Percentiles rank a stretch among this genome's conserved stretches.
Evolutionary conservation across 495 filamentous ascomycete species (phyloP).

Genomic region (Amniculicola lignicola): DNA sequence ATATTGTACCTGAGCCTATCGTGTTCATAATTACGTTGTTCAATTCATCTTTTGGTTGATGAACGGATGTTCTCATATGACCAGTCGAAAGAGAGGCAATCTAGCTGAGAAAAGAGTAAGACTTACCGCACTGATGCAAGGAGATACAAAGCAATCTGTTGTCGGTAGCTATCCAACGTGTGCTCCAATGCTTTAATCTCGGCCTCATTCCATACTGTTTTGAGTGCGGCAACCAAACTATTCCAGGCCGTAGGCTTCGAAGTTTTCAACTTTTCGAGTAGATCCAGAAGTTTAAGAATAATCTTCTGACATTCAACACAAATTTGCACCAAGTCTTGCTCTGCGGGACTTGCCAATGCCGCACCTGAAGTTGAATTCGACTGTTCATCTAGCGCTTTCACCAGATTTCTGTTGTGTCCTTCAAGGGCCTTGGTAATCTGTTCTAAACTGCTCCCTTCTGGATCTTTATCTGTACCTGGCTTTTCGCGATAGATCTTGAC

Average conservation of each 20-base stretch:
- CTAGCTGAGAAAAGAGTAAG: too few relatives aligned
- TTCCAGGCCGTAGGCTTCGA: constrained; percentile 1
- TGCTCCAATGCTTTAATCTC: constrained; percentile 2
- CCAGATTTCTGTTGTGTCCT: background rate
- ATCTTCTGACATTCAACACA: background rate
- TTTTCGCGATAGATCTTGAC: background rate
- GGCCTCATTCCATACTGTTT: constrained; percentile 7
- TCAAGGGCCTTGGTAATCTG: background rate
- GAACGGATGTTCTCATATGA: too few relatives aligned
- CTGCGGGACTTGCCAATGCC: background rate
- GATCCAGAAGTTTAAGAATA: background rate
- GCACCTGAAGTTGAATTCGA: background rate
- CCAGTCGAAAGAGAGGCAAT: too few relatives aligned
- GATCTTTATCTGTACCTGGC: background rate
- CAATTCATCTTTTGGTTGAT: too few relatives aligned
- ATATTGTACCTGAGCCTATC: too few relatives aligned
- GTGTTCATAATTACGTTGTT: too few relatives aligned
- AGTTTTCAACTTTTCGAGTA: background rate
- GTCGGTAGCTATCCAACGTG: constrained; percentile 8
- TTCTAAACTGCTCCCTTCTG: background rate
- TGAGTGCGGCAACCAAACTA: constrained; percentile 7
- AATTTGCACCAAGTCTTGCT: background rate
- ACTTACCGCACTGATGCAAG: constrained; percentile 3
- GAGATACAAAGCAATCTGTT: constrained; percentile 9
- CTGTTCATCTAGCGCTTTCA: background rate